A percentile compares a stretch with the other conserved stretches of the same genome.
Evolutionary conservation across 257 asterid genomes (phyloP).

Genomic region (Lavandula angustifolia): DNA sequence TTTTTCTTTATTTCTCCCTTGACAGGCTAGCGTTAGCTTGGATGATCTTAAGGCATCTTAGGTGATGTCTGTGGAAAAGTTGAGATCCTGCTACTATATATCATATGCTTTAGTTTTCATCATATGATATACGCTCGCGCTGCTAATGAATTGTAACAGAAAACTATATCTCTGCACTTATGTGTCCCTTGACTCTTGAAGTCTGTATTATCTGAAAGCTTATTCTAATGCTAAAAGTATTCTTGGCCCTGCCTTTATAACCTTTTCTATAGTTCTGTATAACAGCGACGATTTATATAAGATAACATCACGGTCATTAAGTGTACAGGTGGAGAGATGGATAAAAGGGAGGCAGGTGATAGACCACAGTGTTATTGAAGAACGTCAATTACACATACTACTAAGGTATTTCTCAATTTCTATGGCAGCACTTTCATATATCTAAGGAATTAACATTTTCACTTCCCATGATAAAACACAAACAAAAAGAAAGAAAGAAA

Average conservation of each 20-base stretch:
- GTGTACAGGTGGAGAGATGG: not conserved
- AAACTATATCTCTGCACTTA: constrained; percentile 15
- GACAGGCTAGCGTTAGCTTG: constrained; percentile 91
- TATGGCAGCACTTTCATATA: constrained; percentile 32
- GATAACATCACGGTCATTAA: not conserved
- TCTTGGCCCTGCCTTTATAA: not conserved
- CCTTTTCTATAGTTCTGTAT: not conserved
- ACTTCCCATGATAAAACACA: constrained; percentile 12
- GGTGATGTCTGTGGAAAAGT: constrained; percentile 27
- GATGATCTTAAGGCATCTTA: constrained; percentile 93
- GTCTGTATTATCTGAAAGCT: not conserved
- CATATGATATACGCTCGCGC: not conserved
- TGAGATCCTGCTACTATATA: constrained; percentile 22
- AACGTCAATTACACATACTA: constrained; percentile 30
- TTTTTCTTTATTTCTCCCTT: constrained; percentile 7
- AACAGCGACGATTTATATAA: not conserved
- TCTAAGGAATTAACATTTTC: constrained; percentile 20
- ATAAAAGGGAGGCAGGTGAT: constrained; percentile 16
- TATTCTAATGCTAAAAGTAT: not conserved
- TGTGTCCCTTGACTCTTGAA: constrained; percentile 16
- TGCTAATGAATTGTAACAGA: constrained; percentile 20
- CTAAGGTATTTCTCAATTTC: constrained; percentile 12
- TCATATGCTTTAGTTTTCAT: constrained; percentile 20
- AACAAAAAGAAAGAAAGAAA: not conserved
- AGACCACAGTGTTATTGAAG: not conserved